Percentiles rank a stretch among this genome's conserved stretches.
Evolutionary conservation across 805 yeast genomes (phyloP).

Genomic region (Myxozyma vanderwaltii): DNA sequence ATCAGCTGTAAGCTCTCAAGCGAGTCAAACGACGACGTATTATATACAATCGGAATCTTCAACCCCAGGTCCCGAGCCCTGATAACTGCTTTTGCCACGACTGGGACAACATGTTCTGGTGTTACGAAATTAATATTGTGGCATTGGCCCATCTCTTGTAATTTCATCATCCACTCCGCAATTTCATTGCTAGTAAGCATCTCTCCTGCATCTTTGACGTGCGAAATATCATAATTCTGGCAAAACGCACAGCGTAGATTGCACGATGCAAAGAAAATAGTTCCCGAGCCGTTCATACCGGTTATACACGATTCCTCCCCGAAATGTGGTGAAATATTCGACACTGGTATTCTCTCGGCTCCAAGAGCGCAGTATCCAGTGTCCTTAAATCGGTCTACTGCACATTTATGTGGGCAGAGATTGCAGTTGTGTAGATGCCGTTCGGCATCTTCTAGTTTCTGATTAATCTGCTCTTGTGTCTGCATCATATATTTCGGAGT

Average conservation of each 20-base stretch:
- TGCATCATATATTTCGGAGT: conserved; percentile 22
- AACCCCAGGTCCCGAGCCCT: conserved; percentile 30
- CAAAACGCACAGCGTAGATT: conserved; percentile 35
- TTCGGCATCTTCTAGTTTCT: conserved; percentile 24
- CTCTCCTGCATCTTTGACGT: conserved; percentile 32
- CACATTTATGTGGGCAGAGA: conserved; percentile 34
- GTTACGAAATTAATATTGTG: conserved; percentile 35
- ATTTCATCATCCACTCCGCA: conserved; percentile 35
- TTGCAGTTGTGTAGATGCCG: conserved; percentile 24
- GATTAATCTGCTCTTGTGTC: conserved; percentile 8
- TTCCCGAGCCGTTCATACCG: conserved; percentile 35
- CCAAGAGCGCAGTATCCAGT: conserved; percentile 34
- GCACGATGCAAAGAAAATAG: conserved; percentile 35
- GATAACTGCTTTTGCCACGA: conserved; percentile 32
- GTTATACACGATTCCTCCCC: conserved; percentile 35
- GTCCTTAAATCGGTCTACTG: conserved; percentile 28
- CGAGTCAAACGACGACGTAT: conserved; percentile 35
- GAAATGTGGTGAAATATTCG: conserved; percentile 33
- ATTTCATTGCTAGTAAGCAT: conserved; percentile 33
- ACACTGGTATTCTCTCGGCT: conserved; percentile 29
- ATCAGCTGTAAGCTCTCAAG: conserved; percentile 25
- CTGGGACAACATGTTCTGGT: conserved; percentile 36
- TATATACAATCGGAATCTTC: conserved; percentile 33
- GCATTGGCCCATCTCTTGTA: conserved; percentile 33
- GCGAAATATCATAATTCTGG: conserved; percentile 35